These are phyloP conservation scores for Xylaria sp. DNA, from an alignment of 2,329 filamentous ascomycete species.

Conservation along the genomic window DNA sequence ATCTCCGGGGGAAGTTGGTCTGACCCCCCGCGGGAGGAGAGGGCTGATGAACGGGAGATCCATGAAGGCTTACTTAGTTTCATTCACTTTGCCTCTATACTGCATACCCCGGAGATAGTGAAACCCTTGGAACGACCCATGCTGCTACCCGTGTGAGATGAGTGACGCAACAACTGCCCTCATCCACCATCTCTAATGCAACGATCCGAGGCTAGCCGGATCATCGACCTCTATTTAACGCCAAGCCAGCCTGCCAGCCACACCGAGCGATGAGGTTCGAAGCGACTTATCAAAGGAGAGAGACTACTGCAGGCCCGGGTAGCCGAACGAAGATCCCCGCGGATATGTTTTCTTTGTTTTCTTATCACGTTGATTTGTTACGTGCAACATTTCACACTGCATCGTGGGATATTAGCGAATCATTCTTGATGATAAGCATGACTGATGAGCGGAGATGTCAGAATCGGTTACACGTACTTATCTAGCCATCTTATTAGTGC, in stretches of 20 bases:
- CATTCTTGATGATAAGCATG: constrained; percentile 43
- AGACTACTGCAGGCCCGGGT: neutral
- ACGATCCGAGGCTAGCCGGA: constrained; percentile 18
- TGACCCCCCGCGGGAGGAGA: constrained; percentile 15
- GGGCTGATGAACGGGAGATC: constrained; percentile 11
- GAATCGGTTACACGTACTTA: constrained; percentile 35
- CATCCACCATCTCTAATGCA: constrained; percentile 22
- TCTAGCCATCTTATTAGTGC: constrained; percentile 18
- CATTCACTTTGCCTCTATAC: neutral
- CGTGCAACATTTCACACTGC: constrained; percentile 31
- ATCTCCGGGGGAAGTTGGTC: constrained; percentile 28
- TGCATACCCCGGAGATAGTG: constrained; percentile 6
- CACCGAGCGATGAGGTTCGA: neutral
- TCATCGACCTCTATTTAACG: constrained; percentile 14
- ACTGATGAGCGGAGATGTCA: constrained; percentile 45
- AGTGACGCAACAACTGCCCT: constrained; percentile 12
- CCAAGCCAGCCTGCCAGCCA: constrained; percentile 7
- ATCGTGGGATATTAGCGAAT: constrained; percentile 40
- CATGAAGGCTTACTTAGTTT: neutral
- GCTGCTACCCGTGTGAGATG: constrained; percentile 7
- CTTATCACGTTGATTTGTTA: constrained; percentile 45
- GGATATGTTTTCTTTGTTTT: constrained; percentile 34
- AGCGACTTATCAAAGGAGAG: constrained; percentile 16
- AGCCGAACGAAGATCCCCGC: constrained; percentile 33
- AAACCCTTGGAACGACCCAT: constrained; percentile 16